phyloP scores from a whole-genome alignment of 768 basidiomycete species.

The Nidula microcarpa region DNA sequence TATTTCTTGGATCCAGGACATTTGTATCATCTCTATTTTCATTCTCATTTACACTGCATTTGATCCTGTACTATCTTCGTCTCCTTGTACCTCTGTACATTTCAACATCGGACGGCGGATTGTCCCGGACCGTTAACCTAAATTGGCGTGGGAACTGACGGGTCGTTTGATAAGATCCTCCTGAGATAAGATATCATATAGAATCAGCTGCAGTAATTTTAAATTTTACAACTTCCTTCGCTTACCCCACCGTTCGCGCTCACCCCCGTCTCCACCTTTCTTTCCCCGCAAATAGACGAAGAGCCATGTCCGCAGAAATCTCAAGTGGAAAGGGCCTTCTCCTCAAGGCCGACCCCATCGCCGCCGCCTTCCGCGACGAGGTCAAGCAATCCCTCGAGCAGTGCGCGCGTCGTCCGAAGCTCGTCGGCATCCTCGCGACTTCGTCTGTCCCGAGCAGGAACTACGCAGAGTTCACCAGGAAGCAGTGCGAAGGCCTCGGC shows the following conservation, averaged over 20 bases:
- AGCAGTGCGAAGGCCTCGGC: slow-evolving; percentile 86
- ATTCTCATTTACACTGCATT: background rate
- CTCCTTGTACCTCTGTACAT: no score
- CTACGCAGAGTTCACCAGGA: slow-evolving; percentile 89
- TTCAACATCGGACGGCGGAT: background rate
- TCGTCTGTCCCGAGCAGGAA: slow-evolving; percentile 73
- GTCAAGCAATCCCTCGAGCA: slow-evolving; percentile 45
- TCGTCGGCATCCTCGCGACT: slow-evolving; percentile 91
- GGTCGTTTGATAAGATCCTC: background rate
- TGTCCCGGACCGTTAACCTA: background rate
- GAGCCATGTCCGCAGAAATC: slow-evolving; percentile 14
- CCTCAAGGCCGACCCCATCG: slow-evolving; percentile 76
- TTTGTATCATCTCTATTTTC: background rate
- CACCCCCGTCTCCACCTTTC: background rate
- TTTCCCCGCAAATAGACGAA: background rate
- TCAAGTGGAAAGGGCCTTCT: slow-evolving; percentile 64
- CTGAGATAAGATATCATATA: background rate
- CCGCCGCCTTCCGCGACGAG: slow-evolving; percentile 67
- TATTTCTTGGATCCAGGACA: no score
- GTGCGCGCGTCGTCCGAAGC: slow-evolving; percentile 51
- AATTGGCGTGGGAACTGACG: background rate
- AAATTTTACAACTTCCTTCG: background rate
- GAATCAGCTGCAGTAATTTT: background rate
- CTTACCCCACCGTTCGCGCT: background rate
- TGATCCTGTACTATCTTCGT: no score